Conservation (phyloP, 495 filamentous ascomycete genomes). For the Immersiella caudata region DNA sequence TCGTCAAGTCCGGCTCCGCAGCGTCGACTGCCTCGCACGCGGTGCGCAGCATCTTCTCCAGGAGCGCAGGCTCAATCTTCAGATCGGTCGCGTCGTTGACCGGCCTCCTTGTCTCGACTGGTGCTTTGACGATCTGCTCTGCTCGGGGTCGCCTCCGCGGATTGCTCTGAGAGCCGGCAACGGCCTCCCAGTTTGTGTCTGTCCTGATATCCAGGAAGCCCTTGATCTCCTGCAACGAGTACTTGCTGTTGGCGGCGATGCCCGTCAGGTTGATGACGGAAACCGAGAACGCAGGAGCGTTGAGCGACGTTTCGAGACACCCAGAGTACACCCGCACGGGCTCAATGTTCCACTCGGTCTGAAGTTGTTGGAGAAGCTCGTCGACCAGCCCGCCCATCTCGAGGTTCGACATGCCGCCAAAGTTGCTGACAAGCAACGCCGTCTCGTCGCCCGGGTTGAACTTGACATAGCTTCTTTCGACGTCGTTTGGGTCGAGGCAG, state of each 20-base stretch:
- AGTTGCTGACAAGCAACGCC: constrained; percentile 63
- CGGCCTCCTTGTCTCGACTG: constrained; percentile 32
- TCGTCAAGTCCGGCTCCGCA: constrained; percentile 62
- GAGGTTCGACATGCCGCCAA: constrained; percentile 63
- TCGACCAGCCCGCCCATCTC: constrained; percentile 61
- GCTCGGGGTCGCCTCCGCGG: constrained; percentile 37
- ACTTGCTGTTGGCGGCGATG: constrained; percentile 43
- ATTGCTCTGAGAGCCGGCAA: constrained; percentile 42
- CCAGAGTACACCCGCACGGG: constrained; percentile 48
- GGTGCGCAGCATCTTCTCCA: constrained; percentile 54
- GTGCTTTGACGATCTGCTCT: constrained; percentile 49
- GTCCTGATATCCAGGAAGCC: constrained; percentile 56
- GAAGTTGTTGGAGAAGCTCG: constrained; percentile 54
- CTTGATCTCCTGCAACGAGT: constrained; percentile 54
- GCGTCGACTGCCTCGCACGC: constrained; percentile 55
- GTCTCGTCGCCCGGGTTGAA: constrained; percentile 58
- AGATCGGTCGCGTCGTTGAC: constrained; percentile 45
- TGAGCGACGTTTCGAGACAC: constrained; percentile 63
- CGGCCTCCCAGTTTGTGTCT: constrained; percentile 55
- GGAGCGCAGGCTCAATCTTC: constrained; percentile 43
- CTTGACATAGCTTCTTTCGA: constrained; percentile 60
- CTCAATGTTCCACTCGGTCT: constrained; percentile 44
- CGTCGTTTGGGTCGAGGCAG: constrained; percentile 57
- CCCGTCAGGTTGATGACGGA: constrained; percentile 61
- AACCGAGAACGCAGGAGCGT: constrained; percentile 64